Conservation (phyloP, 768 basidiomycete genomes). For the Lactifluus hygrophoroides region DNA sequence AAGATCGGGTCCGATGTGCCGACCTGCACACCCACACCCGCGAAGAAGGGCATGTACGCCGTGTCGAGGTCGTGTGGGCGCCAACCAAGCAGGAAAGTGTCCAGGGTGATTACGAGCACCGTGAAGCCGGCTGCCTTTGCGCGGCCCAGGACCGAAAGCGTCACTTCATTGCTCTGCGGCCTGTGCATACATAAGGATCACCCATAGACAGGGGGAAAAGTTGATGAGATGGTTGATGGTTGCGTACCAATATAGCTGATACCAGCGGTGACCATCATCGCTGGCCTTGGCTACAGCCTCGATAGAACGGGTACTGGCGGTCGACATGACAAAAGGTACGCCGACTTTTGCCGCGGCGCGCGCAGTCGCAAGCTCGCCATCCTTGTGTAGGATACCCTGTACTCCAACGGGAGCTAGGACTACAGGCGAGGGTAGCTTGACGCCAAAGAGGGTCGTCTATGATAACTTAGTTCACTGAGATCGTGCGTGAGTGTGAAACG, state of each 20-base stretch:
- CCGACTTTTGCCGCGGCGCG: conserved; percentile 53
- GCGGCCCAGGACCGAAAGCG: conserved; percentile 54
- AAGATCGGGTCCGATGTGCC: conserved; percentile 72
- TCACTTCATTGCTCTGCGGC: conserved; percentile 54
- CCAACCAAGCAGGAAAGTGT: conserved; percentile 68
- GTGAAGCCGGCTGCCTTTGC: conserved; percentile 59
- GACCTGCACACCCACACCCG: conserved; percentile 58
- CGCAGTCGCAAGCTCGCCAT: conserved; percentile 65
- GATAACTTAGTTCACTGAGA: not conserved
- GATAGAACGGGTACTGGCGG: conserved; percentile 62
- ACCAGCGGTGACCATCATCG: conserved; percentile 64
- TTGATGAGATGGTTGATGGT: not conserved
- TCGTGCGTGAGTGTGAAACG: not conserved
- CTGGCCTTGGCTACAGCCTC: conserved; percentile 73
- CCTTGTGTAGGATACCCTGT: conserved; percentile 62
- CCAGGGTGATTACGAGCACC: conserved; percentile 70
- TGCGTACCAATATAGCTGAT: conserved; percentile 68
- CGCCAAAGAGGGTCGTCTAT: conserved; percentile 65
- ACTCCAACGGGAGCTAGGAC: conserved; percentile 64
- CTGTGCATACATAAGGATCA: conserved; percentile 28
- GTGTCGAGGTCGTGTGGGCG: conserved; percentile 64
- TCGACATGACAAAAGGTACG: conserved; percentile 68
- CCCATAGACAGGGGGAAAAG: not conserved
- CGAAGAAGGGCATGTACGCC: conserved; percentile 56
- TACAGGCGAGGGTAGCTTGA: conserved; percentile 51